Percentiles rank a stretch among this genome's conserved stretches.
phyloP scores from a whole-genome alignment of 306 rosid species.

The Quercus cerris region DNA sequence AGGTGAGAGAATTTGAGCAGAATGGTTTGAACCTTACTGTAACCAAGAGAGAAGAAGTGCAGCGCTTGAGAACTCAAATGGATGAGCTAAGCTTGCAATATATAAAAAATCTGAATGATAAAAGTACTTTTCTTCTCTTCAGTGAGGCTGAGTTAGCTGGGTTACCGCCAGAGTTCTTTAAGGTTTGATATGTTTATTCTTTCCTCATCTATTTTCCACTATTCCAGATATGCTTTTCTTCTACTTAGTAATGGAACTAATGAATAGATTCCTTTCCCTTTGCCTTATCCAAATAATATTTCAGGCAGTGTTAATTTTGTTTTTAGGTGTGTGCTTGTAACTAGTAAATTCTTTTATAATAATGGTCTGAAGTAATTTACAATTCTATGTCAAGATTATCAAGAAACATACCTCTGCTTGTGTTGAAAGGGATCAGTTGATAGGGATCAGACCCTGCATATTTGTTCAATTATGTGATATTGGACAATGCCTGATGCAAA shows the following conservation, averaged over 20 bases:
- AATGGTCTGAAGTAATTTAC: not conserved
- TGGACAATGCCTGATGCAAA: not conserved
- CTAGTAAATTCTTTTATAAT: constrained; percentile 8
- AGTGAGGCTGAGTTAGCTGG: constrained; percentile 74
- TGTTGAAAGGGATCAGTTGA: not conserved
- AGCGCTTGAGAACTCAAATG: constrained; percentile 62
- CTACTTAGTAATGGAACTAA: constrained; percentile 14
- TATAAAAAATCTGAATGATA: constrained; percentile 73
- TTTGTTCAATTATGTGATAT: not conserved
- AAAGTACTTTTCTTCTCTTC: constrained; percentile 54
- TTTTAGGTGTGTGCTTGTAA: constrained; percentile 6
- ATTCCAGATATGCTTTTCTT: not conserved
- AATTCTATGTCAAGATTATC: not conserved
- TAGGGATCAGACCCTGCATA: not conserved
- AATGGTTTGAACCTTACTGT: constrained; percentile 89
- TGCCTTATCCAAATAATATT: not conserved
- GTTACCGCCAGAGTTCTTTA: constrained; percentile 68
- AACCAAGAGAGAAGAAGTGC: constrained; percentile 82
- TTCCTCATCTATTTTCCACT: not conserved
- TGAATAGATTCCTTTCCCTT: not conserved
- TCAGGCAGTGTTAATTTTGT: constrained; percentile 3
- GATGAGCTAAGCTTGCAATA: constrained; percentile 72
- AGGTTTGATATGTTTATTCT: constrained; percentile 47
- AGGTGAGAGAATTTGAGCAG: constrained; percentile 92
- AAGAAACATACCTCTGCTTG: not conserved